phyloP scores from a whole-genome alignment of 257 asterid species.

The Handroanthus guayacan region DNA sequence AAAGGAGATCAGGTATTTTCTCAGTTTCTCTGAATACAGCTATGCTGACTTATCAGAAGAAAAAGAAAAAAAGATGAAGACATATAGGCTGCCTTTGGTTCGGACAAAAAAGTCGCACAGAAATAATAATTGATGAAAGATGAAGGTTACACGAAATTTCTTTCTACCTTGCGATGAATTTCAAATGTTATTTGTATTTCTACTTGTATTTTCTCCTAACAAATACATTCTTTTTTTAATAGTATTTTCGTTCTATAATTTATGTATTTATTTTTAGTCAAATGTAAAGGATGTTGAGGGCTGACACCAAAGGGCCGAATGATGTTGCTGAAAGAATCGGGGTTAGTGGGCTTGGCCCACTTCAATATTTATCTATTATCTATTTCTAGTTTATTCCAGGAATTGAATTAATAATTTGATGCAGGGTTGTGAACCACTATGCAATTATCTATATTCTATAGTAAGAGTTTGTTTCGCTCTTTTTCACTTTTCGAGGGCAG shows the following conservation, averaged over 20 bases:
- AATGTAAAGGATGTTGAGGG: background rate
- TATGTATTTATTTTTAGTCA: background rate
- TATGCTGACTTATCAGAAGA: background rate
- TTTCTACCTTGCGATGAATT: too few relatives aligned
- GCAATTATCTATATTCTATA: background rate
- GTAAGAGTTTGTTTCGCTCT: background rate
- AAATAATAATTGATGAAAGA: background rate
- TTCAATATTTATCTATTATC: background rate
- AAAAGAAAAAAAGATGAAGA: background rate
- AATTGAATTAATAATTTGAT: background rate
- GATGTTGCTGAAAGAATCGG: background rate
- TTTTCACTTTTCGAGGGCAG: background rate
- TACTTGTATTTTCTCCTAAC: background rate
- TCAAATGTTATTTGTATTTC: too few relatives aligned
- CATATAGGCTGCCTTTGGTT: conserved; percentile 5
- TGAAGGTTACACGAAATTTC: too few relatives aligned
- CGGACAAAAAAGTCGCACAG: background rate
- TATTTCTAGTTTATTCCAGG: background rate
- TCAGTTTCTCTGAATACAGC: background rate
- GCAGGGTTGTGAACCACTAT: background rate
- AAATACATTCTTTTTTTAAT: background rate
- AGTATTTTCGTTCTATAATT: background rate
- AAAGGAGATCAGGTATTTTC: conserved; percentile 5
- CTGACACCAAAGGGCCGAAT: background rate
- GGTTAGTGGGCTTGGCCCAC: conserved; percentile 25